Evolutionary conservation across 129 eudicot species (phyloP).

Genomic region (Oenanthe sinensis): DNA sequence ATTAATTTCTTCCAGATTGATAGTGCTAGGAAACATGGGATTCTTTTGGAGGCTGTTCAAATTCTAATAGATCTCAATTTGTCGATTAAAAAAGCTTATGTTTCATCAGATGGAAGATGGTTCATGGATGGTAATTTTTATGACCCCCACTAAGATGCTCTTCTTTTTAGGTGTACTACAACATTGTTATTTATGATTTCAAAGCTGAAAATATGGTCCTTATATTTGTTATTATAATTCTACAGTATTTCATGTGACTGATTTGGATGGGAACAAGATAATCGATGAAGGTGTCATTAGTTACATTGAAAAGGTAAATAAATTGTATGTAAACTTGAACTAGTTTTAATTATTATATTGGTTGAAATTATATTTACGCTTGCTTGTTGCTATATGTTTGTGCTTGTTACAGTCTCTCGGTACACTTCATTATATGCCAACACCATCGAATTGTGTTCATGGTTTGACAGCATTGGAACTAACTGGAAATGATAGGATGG

Average conservation of each 20-base stretch:
- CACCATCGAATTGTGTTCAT: slow-evolving; percentile 29
- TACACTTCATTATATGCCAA: slow-evolving; percentile 39
- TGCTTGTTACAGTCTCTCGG: slow-evolving; percentile 55
- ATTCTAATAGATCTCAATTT: slow-evolving; percentile 77
- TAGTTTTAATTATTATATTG: background rate
- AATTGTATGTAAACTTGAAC: background rate
- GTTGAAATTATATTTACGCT: background rate
- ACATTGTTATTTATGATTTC: background rate
- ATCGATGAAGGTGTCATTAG: slow-evolving; percentile 58
- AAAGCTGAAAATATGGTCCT: background rate
- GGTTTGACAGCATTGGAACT: slow-evolving; percentile 75
- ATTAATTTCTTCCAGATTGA: slow-evolving; percentile 40
- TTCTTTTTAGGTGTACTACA: background rate
- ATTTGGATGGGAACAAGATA: slow-evolving; percentile 70
- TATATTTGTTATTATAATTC: background rate
- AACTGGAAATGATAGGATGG: slow-evolving; percentile 79
- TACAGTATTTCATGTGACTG: slow-evolving; percentile 91
- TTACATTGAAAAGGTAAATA: slow-evolving; percentile 76
- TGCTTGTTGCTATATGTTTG: background rate
- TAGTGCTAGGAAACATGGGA: slow-evolving; percentile 78
- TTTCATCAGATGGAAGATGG: slow-evolving; percentile 94
- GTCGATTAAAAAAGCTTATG: slow-evolving; percentile 74
- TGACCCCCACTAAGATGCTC: background rate
- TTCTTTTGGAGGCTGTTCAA: slow-evolving; percentile 90
- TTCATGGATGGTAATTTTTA: slow-evolving; percentile 74